Evolutionary conservation across 345 rosid species (phyloP).

Genomic region (Geranium brycei): DNA sequence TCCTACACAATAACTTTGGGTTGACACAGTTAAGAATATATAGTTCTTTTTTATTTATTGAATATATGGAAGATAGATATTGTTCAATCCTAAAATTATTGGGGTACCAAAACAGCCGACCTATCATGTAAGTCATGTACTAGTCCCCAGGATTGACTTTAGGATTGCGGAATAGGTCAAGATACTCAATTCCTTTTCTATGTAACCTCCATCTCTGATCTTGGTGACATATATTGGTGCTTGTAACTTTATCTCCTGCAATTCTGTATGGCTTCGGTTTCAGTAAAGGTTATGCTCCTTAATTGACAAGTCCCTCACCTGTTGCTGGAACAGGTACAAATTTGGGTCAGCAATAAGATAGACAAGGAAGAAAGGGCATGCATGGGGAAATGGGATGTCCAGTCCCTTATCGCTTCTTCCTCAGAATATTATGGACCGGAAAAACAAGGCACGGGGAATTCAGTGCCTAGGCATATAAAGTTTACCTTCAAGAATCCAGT

Average conservation of each 20-base stretch:
- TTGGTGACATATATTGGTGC: neutral
- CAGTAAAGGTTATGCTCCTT: neutral
- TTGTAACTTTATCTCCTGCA: neutral
- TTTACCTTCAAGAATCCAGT: conserved; percentile 62
- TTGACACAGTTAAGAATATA: neutral
- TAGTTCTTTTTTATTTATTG: too few relatives aligned
- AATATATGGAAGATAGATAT: neutral
- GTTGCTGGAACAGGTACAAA: conserved; percentile 52
- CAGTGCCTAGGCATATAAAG: conserved; percentile 70
- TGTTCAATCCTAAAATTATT: neutral
- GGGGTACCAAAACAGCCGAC: neutral
- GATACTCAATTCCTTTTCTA: neutral
- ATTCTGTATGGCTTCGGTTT: neutral
- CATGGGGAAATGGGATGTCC: conserved; percentile 92
- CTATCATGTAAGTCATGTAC: neutral
- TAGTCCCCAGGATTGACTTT: neutral
- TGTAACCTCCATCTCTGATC: neutral
- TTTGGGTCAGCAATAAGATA: conserved; percentile 86
- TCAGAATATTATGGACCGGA: conserved; percentile 70
- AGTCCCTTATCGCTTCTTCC: conserved; percentile 52
- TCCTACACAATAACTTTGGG: neutral
- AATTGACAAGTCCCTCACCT: conserved; percentile 3
- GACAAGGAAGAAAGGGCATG: conserved; percentile 68
- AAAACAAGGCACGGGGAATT: conserved; percentile 27
- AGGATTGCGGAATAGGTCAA: neutral